A percentile compares a stretch with the other conserved stretches of the same genome.
These are phyloP conservation scores for Mortierella sp. DNA, from an alignment of 371 early-diverging fungal genomes.

Conservation along the genomic window DNA sequence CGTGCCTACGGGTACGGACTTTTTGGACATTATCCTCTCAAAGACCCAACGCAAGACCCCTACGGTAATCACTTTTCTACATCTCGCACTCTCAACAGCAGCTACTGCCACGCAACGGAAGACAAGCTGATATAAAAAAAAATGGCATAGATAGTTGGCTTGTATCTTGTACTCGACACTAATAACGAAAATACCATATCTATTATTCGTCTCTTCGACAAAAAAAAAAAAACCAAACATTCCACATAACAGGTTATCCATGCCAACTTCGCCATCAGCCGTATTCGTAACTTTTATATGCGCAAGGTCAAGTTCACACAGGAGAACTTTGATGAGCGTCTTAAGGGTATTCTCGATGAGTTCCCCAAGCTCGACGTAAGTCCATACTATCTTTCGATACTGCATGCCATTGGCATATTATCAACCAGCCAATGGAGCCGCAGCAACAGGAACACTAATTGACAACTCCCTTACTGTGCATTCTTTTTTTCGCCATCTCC, in stretches of 20 bases:
- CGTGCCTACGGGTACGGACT: conserved; percentile 94
- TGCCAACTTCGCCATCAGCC: conserved; percentile 60
- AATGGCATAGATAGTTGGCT: no score
- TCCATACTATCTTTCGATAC: not conserved
- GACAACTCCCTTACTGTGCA: not conserved
- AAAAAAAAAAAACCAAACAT: no score
- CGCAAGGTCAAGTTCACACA: conserved; percentile 99
- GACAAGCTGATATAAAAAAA: not conserved
- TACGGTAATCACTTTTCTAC: conserved; percentile 82
- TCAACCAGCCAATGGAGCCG: not conserved
- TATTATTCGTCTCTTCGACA: not conserved
- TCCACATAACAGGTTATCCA: conserved; percentile 42
- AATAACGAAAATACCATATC: not conserved
- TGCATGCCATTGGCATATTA: not conserved
- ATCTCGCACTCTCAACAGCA: not conserved
- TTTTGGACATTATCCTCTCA: conserved; percentile 98
- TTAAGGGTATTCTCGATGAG: conserved; percentile 93
- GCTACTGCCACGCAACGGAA: not conserved
- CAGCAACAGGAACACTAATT: conserved; percentile 7
- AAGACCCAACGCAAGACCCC: conserved; percentile 99
- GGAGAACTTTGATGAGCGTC: conserved; percentile 97
- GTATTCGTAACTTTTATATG: conserved; percentile 99
- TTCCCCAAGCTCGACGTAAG: conserved; percentile 99
- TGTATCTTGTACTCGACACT: not conserved
- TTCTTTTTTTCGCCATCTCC: conserved; percentile 2